A percentile compares a stretch with the other conserved stretches of the same genome.
Conservation (phyloP, 768 basidiomycete species). For the Porphyrellus cyaneotinctus region DNA sequence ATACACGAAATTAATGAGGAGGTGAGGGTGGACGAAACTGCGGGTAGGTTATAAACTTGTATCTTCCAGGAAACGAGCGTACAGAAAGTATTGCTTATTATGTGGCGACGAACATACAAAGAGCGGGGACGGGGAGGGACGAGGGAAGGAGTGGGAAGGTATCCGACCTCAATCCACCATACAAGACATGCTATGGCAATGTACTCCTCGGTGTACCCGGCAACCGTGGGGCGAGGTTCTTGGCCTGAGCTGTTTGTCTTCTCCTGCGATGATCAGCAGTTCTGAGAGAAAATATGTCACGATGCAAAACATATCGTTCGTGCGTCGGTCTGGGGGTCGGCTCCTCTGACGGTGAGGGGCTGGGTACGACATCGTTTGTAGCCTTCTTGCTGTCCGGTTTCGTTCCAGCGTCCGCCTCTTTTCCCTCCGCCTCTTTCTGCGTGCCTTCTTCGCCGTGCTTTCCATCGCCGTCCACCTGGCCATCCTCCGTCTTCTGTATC, state of each 20-base stretch:
- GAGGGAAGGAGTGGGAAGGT: background rate
- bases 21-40: no score
- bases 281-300: slow-evolving; percentile 79
- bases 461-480: slow-evolving; percentile 34
- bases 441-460: background rate
- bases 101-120: no score
- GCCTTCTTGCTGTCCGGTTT: slow-evolving; percentile 21
- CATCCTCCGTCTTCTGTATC: slow-evolving; percentile 42
- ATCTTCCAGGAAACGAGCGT: no score
- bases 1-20: no score
- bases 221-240: slow-evolving; percentile 65
- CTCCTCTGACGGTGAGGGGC: slow-evolving; percentile 30
- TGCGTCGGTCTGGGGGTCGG: slow-evolving; percentile 48
- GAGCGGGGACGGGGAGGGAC: background rate
- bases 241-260: slow-evolving; percentile 61
- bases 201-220: slow-evolving; percentile 53
- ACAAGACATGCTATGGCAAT: slow-evolving; percentile 9
- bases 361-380: slow-evolving; percentile 19
- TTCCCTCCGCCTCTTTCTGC: slow-evolving; percentile 31
- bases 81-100: no score
- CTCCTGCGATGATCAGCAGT: slow-evolving; percentile 68
- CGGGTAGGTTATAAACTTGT: no score
- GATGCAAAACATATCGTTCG: slow-evolving; percentile 76
- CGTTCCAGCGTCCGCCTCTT: slow-evolving; percentile 34
- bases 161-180: background rate